A percentile compares a stretch with the other conserved stretches of the same genome.
Evolutionary conservation across 345 rosid genomes (phyloP).

Genomic region (Brassica napus): Da-Ae NC_063436.1:9621501-9622000

Average conservation of each 20-base stretch:
- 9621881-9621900: conserved; percentile 25
- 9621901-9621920: conserved; percentile 12
- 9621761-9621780: neutral
- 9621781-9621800: conserved; percentile 8
- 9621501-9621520: conserved; percentile 81
- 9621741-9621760: neutral
- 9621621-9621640: neutral
- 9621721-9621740: conserved; percentile 14
- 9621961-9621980: conserved; percentile 1
- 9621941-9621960: neutral
- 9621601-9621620: neutral
- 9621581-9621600: conserved; percentile 7
- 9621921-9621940: conserved; percentile 14
- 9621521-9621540: conserved; percentile 64
- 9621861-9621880: conserved; percentile 30
- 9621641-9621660: conserved; percentile 3
- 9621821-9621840: neutral
- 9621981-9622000: conserved; percentile 28
- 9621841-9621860: conserved; percentile 8
- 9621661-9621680: conserved; percentile 9
- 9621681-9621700: conserved; percentile 14
- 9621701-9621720: conserved; percentile 16
- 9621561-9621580: conserved; percentile 74
- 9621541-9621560: conserved; percentile 83
- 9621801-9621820: conserved; percentile 9